These are phyloP conservation scores for Juncus effusus DNA, from an alignment of 176 grass and related monocot species.

Conservation along the genomic window DNA sequence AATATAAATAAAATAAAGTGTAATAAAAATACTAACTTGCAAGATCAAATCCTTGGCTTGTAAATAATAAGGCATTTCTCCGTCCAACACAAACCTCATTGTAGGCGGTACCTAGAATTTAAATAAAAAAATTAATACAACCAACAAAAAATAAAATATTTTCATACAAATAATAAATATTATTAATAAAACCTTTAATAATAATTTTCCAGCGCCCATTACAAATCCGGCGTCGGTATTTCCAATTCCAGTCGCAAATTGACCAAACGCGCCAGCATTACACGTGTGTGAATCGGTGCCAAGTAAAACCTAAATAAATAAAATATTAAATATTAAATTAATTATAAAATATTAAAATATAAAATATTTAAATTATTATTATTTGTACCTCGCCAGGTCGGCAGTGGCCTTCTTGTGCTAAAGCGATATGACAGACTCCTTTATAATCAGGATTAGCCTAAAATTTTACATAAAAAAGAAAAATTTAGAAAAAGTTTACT, in stretches of 20 bases:
- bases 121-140: constrained; percentile 17
- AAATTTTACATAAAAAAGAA: constrained; percentile 14
- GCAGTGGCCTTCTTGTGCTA: constrained; percentile 97
- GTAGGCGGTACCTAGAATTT: constrained; percentile 77
- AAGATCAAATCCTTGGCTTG: constrained; percentile 98
- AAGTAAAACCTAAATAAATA: constrained; percentile 66
- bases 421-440: constrained; percentile 83
- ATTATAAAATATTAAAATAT: background rate
- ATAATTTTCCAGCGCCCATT: constrained; percentile 80
- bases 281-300: constrained; percentile 95
- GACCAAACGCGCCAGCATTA: constrained; percentile 96
- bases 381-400: constrained; percentile 75
- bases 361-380: background rate
- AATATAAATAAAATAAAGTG: background rate
- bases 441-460: constrained; percentile 98
- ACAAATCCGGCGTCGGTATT: constrained; percentile 97
- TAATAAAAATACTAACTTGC: constrained; percentile 57
- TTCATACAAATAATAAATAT: background rate
- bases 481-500: background rate
- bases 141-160: too few species aligned
- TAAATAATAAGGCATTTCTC: constrained; percentile 96
- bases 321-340: constrained; percentile 5
- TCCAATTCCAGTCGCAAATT: constrained; percentile 96
- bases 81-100: constrained; percentile 74
- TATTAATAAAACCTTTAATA: constrained; percentile 61